Conservation (phyloP, 176 grass and related monocot species). For the Carex scoparia region DNA sequence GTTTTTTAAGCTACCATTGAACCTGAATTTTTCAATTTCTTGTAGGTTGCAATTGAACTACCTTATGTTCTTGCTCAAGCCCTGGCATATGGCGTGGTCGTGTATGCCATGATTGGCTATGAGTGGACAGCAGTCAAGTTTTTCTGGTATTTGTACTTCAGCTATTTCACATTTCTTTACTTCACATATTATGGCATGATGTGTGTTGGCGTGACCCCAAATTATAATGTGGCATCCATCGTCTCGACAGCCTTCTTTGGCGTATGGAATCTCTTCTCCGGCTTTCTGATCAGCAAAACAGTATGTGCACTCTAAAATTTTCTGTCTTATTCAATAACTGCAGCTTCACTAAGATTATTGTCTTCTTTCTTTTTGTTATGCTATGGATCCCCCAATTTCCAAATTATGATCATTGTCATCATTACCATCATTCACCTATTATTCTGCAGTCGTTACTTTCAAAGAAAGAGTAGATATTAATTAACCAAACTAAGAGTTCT, state of each 20-base stretch:
- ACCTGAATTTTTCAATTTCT: not conserved
- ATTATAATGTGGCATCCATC: constrained; percentile 58
- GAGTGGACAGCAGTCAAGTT: constrained; percentile 74
- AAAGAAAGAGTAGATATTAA: not conserved
- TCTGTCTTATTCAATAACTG: not conserved
- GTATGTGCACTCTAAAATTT: constrained; percentile 27
- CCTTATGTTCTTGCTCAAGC: constrained; percentile 69
- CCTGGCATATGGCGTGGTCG: constrained; percentile 48
- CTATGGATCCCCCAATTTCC: not conserved
- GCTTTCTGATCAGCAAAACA: constrained; percentile 54
- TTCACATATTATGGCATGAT: constrained; percentile 99
- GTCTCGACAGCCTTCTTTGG: constrained; percentile 55
- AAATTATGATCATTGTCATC: not conserved
- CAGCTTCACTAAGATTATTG: not conserved
- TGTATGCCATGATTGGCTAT: constrained; percentile 87
- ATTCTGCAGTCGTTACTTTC: not conserved
- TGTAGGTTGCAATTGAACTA: constrained; percentile 68
- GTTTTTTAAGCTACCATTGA: not conserved
- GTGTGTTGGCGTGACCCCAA: constrained; percentile 69
- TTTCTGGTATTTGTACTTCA: constrained; percentile 89
- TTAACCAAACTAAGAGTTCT: not conserved
- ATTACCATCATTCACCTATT: not conserved
- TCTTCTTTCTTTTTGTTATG: not conserved
- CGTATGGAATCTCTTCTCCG: constrained; percentile 82
- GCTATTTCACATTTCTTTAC: constrained; percentile 84